phyloP scores from a whole-genome alignment of 2,329 filamentous ascomycete genomes.

The Plectosphaerella plurivora region DNA sequence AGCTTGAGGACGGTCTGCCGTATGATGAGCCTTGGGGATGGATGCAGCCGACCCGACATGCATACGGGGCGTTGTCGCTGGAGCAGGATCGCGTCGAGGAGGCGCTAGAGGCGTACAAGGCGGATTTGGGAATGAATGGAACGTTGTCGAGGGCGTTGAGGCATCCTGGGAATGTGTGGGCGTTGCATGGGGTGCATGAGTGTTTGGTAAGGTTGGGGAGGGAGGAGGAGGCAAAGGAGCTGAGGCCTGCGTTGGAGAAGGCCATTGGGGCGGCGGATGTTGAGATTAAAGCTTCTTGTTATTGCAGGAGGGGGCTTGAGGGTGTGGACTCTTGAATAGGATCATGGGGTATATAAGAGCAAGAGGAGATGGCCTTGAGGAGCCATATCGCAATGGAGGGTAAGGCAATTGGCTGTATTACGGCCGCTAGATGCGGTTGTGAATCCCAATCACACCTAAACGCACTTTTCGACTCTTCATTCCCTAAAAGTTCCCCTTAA shows the following conservation, averaged over 20 bases:
- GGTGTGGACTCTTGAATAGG: not conserved
- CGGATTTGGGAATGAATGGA: conserved; percentile 57
- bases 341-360: too few species aligned
- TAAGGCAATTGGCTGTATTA: too few species aligned
- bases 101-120: conserved; percentile 52
- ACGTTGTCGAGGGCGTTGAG: conserved; percentile 58
- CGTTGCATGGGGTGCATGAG: conserved; percentile 68
- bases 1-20: conserved; percentile 56
- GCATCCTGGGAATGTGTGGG: conserved; percentile 73
- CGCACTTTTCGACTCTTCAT: too few species aligned
- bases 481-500: too few species aligned
- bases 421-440: too few species aligned
- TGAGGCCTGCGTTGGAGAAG: conserved; percentile 40
- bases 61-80: conserved; percentile 63
- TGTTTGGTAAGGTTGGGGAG: conserved; percentile 55
- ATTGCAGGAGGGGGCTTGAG: conserved; percentile 26
- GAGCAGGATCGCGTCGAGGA: conserved; percentile 59
- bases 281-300: conserved; percentile 52
- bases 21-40: conserved; percentile 77
- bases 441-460: too few species aligned
- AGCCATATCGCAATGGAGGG: too few species aligned
- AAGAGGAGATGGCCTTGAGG: too few species aligned
- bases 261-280: conserved; percentile 57
- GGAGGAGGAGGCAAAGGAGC: conserved; percentile 28
- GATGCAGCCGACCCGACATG: conserved; percentile 72